Base-by-base conservation (phyloP, 148 eudicot species). In the Linanthus parryae region DNA sequence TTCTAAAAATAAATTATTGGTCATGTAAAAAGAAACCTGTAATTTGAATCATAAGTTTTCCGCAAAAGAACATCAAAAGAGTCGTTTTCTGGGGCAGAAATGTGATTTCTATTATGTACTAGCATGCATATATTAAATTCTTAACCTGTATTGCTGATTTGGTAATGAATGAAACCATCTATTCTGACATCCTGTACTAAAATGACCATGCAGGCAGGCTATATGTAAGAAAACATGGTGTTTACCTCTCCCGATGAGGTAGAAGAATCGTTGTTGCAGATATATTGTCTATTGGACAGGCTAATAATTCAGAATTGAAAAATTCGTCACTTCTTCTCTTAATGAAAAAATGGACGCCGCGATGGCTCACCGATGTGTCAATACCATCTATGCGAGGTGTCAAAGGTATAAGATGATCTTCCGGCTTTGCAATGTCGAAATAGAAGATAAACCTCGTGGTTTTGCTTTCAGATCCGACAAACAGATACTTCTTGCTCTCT, bases 221-320 rank as follows among this genome's bases (percentile, higher is more conserved):
- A 11, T 13, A 56, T 27, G 16, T 56, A 56, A 29, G 30, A 2
- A 25, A 18, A 52, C 20, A 28, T 49, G 36, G 2, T 25, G 18
- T 50, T 63, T 76, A 81, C 97, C 89, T 86, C 59, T 77, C 80
- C 58, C 94, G 67, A 56, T 91, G 97, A 10, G 84, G 84, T 40
- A 91, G 76, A 36, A 91, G 73, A 27, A 81, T 60, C 22, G 70
- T 78, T 58, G 71, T 62, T 21, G 69, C 80, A 46, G 84, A 78
- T 57, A 71, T 54, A 65, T 91, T 57, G 44, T 83, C 92, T 55
- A 91, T 40, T 16, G 97, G 92, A 58, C 95, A 91, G 25, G 95
- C 94, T 70, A 86, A 67, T 56, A 91, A 45, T 73, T 91, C 97
- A 26, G 95, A 91, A 63, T 91, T 91, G 54, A 73, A 91, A 56